Conservation (phyloP, 2,329 filamentous ascomycete genomes). For the Colletotrichum siamense region DNA sequence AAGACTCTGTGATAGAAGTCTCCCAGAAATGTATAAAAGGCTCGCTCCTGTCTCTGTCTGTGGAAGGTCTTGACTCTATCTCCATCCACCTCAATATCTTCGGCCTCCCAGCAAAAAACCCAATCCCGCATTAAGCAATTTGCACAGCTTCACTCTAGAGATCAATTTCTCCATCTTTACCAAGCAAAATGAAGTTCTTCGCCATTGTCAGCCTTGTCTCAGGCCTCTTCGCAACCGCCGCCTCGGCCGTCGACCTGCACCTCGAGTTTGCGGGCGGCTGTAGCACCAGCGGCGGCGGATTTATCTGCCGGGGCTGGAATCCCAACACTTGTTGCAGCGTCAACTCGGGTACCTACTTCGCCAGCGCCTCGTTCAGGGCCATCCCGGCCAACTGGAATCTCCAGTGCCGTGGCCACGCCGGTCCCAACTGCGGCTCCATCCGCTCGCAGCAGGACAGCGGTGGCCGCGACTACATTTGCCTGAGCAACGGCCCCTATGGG, state of each 20-base stretch:
- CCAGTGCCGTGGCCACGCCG: conserved; percentile 2
- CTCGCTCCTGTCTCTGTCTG: background rate
- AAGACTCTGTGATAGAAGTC: background rate
- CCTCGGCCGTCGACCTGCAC: conserved; percentile 12
- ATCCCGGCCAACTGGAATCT: conserved; percentile 3
- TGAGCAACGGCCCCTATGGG: background rate
- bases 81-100: background rate
- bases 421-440: conserved; percentile 3
- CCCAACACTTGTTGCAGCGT: conserved; percentile 14
- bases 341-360: background rate
- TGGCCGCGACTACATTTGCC: conserved; percentile 2
- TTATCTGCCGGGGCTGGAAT: background rate
- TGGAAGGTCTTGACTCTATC: background rate
- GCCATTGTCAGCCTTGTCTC: background rate
- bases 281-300: conserved; percentile 3
- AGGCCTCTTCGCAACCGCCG: conserved; percentile 6
- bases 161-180: background rate
- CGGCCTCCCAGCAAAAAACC: background rate
- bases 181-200: conserved; percentile 7
- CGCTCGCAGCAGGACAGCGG: background rate
- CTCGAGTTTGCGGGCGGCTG: conserved; percentile 12
- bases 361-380: conserved; percentile 3
- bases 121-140: background rate
- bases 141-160: background rate
- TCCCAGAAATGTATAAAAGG: conserved; percentile 4